Conservation (phyloP, 345 rosid species). For the Trapa bicornis region DNA sequence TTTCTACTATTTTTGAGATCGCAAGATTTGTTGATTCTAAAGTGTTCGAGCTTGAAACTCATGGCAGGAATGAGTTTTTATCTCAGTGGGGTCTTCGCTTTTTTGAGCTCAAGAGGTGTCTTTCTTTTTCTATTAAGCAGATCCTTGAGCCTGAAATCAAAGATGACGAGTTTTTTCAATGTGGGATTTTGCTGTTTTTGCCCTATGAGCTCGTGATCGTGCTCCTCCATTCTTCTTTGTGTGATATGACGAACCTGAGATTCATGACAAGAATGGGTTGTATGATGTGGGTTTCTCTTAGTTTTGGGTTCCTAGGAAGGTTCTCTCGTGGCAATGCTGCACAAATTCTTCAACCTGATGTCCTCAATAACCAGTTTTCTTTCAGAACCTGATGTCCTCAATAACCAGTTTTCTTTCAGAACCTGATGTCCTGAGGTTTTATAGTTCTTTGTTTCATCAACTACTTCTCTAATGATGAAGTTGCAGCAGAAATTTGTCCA, state of each 20-base stretch:
- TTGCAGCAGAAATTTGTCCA: constrained; percentile 20
- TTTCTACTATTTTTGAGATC: neutral
- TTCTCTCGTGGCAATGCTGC: too few relatives aligned
- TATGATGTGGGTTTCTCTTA: neutral
- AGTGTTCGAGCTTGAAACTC: neutral
- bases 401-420: neutral
- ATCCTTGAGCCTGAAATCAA: neutral
- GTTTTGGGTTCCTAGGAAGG: neutral
- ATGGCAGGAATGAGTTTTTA: neutral
- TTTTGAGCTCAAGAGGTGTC: neutral
- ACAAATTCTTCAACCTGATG: neutral
- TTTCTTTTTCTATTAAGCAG: neutral
- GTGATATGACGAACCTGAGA: neutral
- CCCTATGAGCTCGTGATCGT: neutral
- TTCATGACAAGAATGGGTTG: neutral
- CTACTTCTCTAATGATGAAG: neutral
- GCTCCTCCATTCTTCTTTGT: neutral
- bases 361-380: neutral
- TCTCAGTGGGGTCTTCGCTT: neutral
- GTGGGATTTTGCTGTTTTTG: neutral
- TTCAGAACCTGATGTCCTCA: neutral
- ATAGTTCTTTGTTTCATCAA: neutral
- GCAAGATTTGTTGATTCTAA: neutral
- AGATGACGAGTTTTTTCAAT: neutral
- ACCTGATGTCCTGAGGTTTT: neutral